Evolutionary conservation across 169 alveolate genomes (phyloP), one percentile per base, ranked within the genome.

Genomic region (Cryptosporidium sp.): DNA sequence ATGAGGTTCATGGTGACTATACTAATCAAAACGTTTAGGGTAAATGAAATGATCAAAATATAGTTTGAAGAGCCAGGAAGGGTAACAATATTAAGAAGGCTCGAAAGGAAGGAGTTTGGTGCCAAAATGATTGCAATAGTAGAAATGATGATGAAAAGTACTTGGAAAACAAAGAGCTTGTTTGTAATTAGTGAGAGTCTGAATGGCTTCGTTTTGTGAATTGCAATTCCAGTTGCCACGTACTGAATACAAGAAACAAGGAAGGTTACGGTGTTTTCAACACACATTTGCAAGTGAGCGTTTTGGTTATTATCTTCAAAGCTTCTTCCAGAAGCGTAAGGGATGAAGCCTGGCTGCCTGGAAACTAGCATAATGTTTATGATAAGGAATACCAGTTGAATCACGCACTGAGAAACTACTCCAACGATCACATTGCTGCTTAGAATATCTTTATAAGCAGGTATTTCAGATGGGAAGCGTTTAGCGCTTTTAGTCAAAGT

Each of bases 161-260:
- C 14, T 21, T 80, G 89, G 14, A 80, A 6, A 5, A 58, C 39
- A n/a, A 80, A 80, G 5, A 65, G 67, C 67, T 61, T 80, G 51
- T 80, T 80, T 6, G 89, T 80, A 23, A 50, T 3, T 26, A 80
- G 35, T 0, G 89, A 55, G 35, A 80, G 89, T 45, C 89, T 61
- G 68, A 80, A 80, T 61, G 89, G 89, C 26, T 31, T 62, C 21
- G 89, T 80, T 31, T 67, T 80, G 33, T 80, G 75, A 3, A 80
- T 80, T 9, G 89, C 73, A 8, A 80, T n/a, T 33, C 80, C 89
- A 80, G 89, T 48, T 29, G 80, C 37, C 16, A 65, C 71, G 62
- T 80, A 80, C 18, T 80, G 89, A 65, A 80, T 62, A 45, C 89
- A 80, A 2, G 89, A 61, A 41, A 52, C 65, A 26, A 80, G 73